These are phyloP conservation scores for Grosmannia serpens DNA, from an alignment of 2,329 filamentous ascomycete species.

Conservation along the genomic window DNA sequence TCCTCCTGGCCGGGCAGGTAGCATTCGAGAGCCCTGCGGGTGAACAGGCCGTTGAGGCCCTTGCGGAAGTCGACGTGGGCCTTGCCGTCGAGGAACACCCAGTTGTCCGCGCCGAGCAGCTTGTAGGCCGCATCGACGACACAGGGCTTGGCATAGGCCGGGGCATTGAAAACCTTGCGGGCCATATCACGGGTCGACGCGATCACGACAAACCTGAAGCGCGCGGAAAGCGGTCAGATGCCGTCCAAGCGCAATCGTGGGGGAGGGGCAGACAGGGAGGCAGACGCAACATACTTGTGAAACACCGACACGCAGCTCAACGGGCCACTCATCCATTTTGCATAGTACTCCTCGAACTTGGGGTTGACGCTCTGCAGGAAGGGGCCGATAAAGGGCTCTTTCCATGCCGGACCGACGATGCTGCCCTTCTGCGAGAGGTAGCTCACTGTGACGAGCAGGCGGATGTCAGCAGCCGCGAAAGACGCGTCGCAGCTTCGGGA, in stretches of 20 bases:
- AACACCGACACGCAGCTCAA: slow-evolving; percentile 97
- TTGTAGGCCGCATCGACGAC: slow-evolving; percentile 92
- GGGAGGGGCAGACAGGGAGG: background rate
- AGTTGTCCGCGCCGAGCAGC: slow-evolving; percentile 83
- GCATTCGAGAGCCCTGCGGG: slow-evolving; percentile 70
- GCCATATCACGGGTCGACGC: slow-evolving; percentile 91
- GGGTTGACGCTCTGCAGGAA: slow-evolving; percentile 89
- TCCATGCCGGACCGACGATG: slow-evolving; percentile 64
- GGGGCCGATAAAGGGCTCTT: slow-evolving; percentile 84
- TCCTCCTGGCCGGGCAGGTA: slow-evolving; percentile 91
- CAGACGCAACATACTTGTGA: slow-evolving; percentile 63
- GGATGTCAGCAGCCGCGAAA: background rate
- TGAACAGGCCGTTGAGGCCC: slow-evolving; percentile 90
- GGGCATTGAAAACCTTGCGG: slow-evolving; percentile 94
- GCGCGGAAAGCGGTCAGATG: background rate
- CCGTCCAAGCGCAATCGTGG: background rate
- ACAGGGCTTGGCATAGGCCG: slow-evolving; percentile 83
- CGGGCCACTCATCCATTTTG: slow-evolving; percentile 83
- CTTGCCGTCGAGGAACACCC: slow-evolving; percentile 95
- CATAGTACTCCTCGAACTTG: slow-evolving; percentile 81
- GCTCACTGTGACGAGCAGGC: slow-evolving; percentile 40
- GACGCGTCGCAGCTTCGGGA: background rate
- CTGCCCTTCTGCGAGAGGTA: slow-evolving; percentile 66
- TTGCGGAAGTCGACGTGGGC: slow-evolving; percentile 95
- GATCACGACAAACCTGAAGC: slow-evolving; percentile 80